Base-by-base conservation (phyloP, 805 yeast species). In the Candida loeiensis region DNA sequence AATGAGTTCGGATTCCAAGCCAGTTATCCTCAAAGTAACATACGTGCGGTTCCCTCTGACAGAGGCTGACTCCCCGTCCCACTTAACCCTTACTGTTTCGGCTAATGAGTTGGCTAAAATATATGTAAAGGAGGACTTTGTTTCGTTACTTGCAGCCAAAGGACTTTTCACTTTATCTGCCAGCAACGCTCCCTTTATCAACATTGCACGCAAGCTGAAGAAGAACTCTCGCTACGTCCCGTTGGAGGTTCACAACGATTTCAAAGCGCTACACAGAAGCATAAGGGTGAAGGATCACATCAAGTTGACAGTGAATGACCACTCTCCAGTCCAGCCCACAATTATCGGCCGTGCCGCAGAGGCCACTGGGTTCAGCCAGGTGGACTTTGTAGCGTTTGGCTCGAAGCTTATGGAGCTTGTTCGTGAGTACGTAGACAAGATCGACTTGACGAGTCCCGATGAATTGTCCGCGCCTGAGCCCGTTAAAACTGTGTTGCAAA, bases 241-340 rank as follows among this genome's bases (percentile, higher is more conserved):
- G 3, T 63, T 77, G 45, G 67, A 58, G 13, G 39, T 61, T 3
- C 46, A 30, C 3, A 58, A 59, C 3, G 80, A 76, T 43, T 76
- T 69, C 51, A 60, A 56, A 35, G 54, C 65, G 17, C 59, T 77
- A 41, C 53, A 56, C 30, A 63, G 79, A 46, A 71, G 79, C 34
- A 61, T 77, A 46, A 58, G 63, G 40, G 79, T 76, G 14, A 75
- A 74, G 49, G 66, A 61, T 42, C 66, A 63, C 42, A 51, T 73
- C 36, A 66, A 65, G 46, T 54, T 77, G 43, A 37, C 50, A 19
- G 48, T 61, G 20, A 49, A 41, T 32, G 62, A 57, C 27, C 37
- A 43, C 18, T 35, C 48, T 4, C 46, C 46, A 22, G 18, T 24
- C 20, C 33, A 17, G n/a, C 41, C 33, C 7, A 30, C 21, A 4